phyloP scores from a whole-genome alignment of 2,329 filamentous ascomycete genomes.

The Venturia asperata region DNA sequence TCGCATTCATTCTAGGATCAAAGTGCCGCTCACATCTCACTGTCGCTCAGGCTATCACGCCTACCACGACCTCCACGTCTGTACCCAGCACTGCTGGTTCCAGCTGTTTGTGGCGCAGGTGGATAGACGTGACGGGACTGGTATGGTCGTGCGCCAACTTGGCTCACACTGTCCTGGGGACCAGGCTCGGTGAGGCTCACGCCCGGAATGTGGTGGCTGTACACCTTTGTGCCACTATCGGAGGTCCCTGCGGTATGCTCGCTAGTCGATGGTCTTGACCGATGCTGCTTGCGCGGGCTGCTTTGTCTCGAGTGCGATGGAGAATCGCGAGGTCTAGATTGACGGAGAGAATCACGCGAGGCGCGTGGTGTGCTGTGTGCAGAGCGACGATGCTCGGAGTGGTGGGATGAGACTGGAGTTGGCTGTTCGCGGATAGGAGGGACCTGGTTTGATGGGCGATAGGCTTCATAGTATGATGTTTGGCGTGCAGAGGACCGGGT shows the following conservation, averaged over 20 bases:
- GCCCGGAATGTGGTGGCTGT: constrained; percentile 51
- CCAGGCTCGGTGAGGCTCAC: constrained; percentile 37
- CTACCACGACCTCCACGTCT: constrained; percentile 16
- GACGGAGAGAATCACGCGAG: constrained; percentile 10
- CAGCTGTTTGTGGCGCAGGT: constrained; percentile 7
- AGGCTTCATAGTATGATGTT: constrained; percentile 27
- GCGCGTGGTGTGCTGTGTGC: constrained; percentile 9
- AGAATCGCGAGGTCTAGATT: constrained; percentile 13
- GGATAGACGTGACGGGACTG: background rate
- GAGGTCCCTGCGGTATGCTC: constrained; percentile 31
- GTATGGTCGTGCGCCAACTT: constrained; percentile 28
- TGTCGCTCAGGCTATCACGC: constrained; percentile 14
- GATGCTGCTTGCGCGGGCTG: constrained; percentile 31
- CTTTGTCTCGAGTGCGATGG: constrained; percentile 21
- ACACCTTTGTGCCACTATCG: constrained; percentile 46
- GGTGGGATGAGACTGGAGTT: constrained; percentile 14
- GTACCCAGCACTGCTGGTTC: constrained; percentile 12
- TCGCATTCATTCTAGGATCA: background rate
- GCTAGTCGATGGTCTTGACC: constrained; percentile 31
- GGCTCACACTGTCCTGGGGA: constrained; percentile 34
- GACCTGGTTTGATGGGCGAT: constrained; percentile 17
- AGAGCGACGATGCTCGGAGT: constrained; percentile 1
- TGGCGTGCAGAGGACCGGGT: constrained; percentile 23
- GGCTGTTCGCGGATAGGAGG: constrained; percentile 16
- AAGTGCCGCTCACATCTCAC: constrained; percentile 14